These are phyloP conservation scores for Dryas integrifolia DNA, from an alignment of 331 rosid species.

Conservation along the genomic window DNA sequence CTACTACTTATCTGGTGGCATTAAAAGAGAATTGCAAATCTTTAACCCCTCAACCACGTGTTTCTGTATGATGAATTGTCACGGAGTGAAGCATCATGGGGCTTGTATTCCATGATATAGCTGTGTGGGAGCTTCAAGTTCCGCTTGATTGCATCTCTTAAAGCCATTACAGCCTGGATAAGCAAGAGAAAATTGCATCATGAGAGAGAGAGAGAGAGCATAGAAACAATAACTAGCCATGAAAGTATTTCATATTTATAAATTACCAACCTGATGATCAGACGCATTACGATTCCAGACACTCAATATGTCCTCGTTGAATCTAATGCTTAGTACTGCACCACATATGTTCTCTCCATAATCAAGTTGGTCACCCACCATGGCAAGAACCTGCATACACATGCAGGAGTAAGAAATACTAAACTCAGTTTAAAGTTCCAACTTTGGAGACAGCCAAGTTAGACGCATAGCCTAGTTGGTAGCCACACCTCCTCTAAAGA, in stretches of 20 bases:
- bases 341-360: constrained; percentile 89
- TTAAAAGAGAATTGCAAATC: neutral
- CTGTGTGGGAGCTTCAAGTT: constrained; percentile 85
- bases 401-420: neutral
- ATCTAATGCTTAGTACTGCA: constrained; percentile 83
- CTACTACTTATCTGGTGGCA: neutral
- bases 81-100: constrained; percentile 86
- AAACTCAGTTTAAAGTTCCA: neutral
- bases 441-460: neutral
- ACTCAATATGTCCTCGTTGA: constrained; percentile 90
- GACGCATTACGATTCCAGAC: constrained; percentile 93
- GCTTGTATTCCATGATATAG: constrained; percentile 94
- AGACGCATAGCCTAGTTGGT: neutral
- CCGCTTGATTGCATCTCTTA: constrained; percentile 84
- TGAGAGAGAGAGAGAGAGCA: neutral
- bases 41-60: constrained; percentile 93
- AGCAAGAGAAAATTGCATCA: neutral
- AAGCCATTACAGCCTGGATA: constrained; percentile 82
- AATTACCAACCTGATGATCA: constrained; percentile 64
- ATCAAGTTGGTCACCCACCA: constrained; percentile 89
- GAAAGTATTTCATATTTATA: neutral
- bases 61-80: constrained; percentile 93
- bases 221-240: neutral
- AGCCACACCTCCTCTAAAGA: neutral
- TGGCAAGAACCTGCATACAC: constrained; percentile 77